A percentile compares a stretch with the other conserved stretches of the same genome.
phyloP scores from a whole-genome alignment of 139 green algal species.

The Chlamydomonas incerta region DNA sequence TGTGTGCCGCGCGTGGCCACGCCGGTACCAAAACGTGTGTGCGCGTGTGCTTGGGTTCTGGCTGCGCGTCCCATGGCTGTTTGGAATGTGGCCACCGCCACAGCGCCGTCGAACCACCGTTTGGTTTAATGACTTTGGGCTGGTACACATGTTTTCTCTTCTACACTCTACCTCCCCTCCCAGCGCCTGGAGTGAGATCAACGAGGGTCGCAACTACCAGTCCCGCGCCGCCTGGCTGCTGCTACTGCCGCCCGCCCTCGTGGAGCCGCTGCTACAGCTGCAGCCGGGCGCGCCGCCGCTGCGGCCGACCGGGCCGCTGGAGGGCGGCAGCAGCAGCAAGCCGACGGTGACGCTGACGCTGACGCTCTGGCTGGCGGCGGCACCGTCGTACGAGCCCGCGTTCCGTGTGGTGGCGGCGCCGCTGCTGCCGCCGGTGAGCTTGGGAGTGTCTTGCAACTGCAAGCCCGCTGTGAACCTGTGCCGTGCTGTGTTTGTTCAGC shows the following conservation, averaged over 20 bases:
- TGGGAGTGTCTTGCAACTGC: not conserved
- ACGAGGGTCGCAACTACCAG: conserved; percentile 17
- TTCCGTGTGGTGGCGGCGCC: not conserved
- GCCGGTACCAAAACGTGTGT: too few species aligned
- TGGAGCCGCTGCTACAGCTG: conserved; percentile 12
- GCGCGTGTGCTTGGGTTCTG: too few species aligned
- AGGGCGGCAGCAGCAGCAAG: not conserved
- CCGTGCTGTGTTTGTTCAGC: not conserved
- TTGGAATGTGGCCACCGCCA: too few species aligned
- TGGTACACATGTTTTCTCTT: too few species aligned
- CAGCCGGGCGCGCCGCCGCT: not conserved
- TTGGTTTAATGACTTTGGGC: too few species aligned
- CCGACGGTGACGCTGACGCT: not conserved
- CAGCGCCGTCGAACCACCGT: too few species aligned
- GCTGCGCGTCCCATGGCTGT: too few species aligned
- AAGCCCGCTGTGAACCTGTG: not conserved
- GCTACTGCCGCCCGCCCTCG: conserved; percentile 13
- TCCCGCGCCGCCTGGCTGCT: conserved; percentile 33
- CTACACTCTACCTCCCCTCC: too few species aligned
- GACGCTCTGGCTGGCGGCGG: conserved; percentile 13
- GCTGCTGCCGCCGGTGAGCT: not conserved
- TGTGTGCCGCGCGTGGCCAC: too few species aligned
- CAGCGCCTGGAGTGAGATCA: conserved; percentile 4
- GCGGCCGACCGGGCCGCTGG: not conserved
- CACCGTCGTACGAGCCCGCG: conserved; percentile 11